Evolutionary conservation across 176 grass and related monocot genomes (phyloP).

Genomic region (Coix lacrymajobi): DNA sequence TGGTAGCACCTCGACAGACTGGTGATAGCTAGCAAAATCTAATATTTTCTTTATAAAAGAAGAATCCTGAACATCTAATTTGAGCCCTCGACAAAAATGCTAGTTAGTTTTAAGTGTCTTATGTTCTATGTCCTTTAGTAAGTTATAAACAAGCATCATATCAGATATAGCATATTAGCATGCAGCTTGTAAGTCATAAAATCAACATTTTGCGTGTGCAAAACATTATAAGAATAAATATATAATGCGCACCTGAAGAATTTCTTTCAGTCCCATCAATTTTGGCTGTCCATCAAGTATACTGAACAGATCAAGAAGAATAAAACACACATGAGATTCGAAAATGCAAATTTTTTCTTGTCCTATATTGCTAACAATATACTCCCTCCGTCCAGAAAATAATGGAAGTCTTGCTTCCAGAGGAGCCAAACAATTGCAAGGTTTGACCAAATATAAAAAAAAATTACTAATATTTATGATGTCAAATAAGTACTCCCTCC

Average conservation of each 20-base stretch:
- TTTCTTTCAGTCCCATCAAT: conserved; percentile 94
- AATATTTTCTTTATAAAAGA: neutral
- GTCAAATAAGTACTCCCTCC: neutral
- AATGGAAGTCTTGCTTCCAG: neutral
- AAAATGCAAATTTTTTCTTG: neutral
- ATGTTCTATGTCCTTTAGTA: neutral
- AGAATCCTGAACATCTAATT: neutral
- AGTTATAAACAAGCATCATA: neutral
- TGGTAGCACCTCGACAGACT: neutral
- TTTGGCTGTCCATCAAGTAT: conserved; percentile 92
- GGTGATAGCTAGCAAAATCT: neutral
- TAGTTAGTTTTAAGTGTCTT: conserved; percentile 17
- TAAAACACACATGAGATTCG: conserved; percentile 26
- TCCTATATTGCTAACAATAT: neutral
- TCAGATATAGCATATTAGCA: conserved; percentile 6
- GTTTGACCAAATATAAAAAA: neutral
- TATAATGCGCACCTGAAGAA: conserved; percentile 68
- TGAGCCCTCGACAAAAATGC: neutral
- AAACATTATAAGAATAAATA: neutral
- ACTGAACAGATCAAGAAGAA: conserved; percentile 50
- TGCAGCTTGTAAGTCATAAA: conserved; percentile 6
- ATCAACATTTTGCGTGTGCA: conserved; percentile 5
- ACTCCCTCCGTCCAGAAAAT: neutral
- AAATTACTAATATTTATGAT: neutral
- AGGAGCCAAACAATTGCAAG: neutral